phyloP scores from a whole-genome alignment of 2,329 filamentous ascomycete genomes.

The Parastagonospora avenae region DNA sequence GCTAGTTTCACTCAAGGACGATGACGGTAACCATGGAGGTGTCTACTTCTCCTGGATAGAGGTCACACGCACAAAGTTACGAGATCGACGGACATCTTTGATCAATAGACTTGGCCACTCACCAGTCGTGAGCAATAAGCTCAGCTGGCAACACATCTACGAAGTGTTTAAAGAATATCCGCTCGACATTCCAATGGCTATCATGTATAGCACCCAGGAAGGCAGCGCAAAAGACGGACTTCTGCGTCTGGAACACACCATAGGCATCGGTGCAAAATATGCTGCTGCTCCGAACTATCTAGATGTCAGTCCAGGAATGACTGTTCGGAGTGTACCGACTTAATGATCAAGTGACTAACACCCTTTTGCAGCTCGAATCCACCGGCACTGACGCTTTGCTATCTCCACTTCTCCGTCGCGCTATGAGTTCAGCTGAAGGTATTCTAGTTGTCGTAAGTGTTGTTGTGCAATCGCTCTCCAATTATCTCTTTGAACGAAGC shows the following conservation, averaged over 20 bases:
- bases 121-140: background rate
- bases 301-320: background rate
- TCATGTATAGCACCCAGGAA: slow-evolving; percentile 6
- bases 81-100: slow-evolving; percentile 4
- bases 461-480: no score
- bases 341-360: background rate
- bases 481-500: no score
- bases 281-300: slow-evolving; percentile 1
- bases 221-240: background rate
- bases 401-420: background rate
- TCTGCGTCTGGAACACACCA: slow-evolving; percentile 3
- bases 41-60: slow-evolving; percentile 7
- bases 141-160: slow-evolving; percentile 6
- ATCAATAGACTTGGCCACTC: slow-evolving; percentile 2
- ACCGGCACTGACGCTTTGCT: background rate
- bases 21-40: slow-evolving; percentile 5
- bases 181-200: slow-evolving; percentile 8
- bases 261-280: background rate
- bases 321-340: background rate
- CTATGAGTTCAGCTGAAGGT: background rate
- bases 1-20: slow-evolving; percentile 4
- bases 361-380: background rate
- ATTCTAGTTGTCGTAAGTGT: background rate
- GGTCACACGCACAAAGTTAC: background rate
- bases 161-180: slow-evolving; percentile 1